Evolutionary conservation across 495 filamentous ascomycete species (phyloP), one percentile per base, ranked within the genome.

Genomic region (Corynascus novoguineensis): DNA sequence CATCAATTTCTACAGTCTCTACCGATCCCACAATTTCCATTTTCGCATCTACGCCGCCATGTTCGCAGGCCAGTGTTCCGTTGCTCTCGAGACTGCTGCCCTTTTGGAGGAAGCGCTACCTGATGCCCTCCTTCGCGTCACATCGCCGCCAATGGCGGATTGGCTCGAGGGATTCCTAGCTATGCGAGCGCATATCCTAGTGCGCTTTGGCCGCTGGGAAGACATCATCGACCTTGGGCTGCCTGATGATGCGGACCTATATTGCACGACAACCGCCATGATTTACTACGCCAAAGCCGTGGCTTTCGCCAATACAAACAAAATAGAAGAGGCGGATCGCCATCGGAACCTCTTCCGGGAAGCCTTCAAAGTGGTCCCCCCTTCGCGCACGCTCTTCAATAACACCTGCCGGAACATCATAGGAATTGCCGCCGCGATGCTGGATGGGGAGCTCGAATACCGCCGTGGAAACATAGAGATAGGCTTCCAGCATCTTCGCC

Each of bases 1-100:
- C 19, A 67, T 81, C 19, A 83, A 86, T 59, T 86, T 88, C 59
- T 89, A 89, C 63, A 84, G 78, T 7, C 70, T 89, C 7, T 89
- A 89, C 55, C 75, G 85, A 2, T 74, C 74, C 15, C 86, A 89
- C 65, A 71, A 88, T 55, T 81, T 81, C 51, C 86, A 89, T 59
- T 87, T 85, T 58, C 76, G 78, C 5, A 77, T 89, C 53, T 89
- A 88, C 62, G 84, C 82, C 12, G 86, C 84, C 50, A 87, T 89
- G 86, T 83, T 88, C 50, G 78, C 82, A 0, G 86, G 81, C 0
- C 78, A 82, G 63, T 83, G 70, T 2, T 55, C 70, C 19, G 71
- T 82, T 15, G 79, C 84, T 0, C 63, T 89, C 5, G 76, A 84
- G 14, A 83, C 82, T 0, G 75, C 77, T 0, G 48, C 60, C 0